Conservation (phyloP, 495 filamentous ascomycete genomes). For the Niebla homalea region DNA sequence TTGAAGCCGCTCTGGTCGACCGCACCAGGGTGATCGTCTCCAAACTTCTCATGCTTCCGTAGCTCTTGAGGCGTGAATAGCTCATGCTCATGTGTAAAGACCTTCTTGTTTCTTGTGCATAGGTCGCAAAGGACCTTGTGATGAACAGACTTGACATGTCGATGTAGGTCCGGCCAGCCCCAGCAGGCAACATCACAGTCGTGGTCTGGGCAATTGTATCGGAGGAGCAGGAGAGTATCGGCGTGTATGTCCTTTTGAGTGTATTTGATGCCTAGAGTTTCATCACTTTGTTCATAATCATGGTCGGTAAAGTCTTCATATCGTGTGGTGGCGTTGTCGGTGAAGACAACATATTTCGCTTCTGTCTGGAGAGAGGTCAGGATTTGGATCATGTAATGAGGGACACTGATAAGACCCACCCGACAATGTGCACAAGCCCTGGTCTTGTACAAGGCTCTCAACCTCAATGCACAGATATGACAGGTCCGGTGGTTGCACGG, state of each 20-base stretch:
- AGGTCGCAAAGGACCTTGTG: constrained; percentile 87
- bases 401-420: constrained; percentile 35
- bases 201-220: constrained; percentile 84
- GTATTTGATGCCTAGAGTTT: constrained; percentile 80
- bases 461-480: constrained; percentile 81
- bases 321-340: constrained; percentile 62
- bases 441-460: constrained; percentile 88
- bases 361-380: constrained; percentile 44
- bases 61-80: constrained; percentile 77
- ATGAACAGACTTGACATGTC: constrained; percentile 73
- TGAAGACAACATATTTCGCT: constrained; percentile 79
- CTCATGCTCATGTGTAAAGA: constrained; percentile 95
- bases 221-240: constrained; percentile 75
- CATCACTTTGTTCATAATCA: constrained; percentile 63
- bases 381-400: neutral
- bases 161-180: constrained; percentile 86
- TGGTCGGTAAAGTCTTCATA: constrained; percentile 65
- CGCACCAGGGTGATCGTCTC: constrained; percentile 83
- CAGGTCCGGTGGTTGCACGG: constrained; percentile 94
- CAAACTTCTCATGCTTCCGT: constrained; percentile 73
- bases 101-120: constrained; percentile 89
- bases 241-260: constrained; percentile 74
- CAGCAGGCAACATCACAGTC: constrained; percentile 81
- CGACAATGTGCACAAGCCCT: constrained; percentile 91
- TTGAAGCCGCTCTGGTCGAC: constrained; percentile 91